These are phyloP conservation scores for Microthlaspi erraticum DNA, from an alignment of 345 rosid genomes.

Conservation along the genomic window DNA sequence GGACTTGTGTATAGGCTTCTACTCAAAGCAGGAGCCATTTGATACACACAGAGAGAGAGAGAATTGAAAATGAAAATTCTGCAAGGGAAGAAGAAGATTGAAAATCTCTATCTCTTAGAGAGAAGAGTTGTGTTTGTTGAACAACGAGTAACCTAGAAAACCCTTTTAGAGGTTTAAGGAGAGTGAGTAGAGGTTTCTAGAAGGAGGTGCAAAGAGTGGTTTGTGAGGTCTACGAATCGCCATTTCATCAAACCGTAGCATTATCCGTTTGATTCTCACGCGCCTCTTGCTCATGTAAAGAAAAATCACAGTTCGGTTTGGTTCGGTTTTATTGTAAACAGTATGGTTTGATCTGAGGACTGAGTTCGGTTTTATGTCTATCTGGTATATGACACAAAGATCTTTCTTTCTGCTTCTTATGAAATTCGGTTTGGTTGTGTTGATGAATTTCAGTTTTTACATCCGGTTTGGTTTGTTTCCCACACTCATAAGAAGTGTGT, in stretches of 20 bases:
- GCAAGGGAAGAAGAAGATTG: background rate
- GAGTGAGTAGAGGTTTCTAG: slow-evolving; percentile 55
- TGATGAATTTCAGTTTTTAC: background rate
- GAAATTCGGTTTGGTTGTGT: background rate
- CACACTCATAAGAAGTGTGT: background rate
- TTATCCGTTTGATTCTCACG: slow-evolving; percentile 43
- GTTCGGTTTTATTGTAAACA: too few species aligned
- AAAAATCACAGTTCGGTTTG: too few species aligned
- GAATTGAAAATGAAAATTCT: background rate
- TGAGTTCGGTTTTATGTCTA: background rate
- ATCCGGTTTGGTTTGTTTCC: background rate
- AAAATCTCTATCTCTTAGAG: background rate
- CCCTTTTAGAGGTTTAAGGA: slow-evolving; percentile 59
- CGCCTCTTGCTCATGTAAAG: background rate
- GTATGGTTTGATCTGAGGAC: background rate
- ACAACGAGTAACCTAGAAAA: slow-evolving; percentile 40
- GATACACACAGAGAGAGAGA: background rate
- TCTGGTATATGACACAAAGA: too few species aligned
- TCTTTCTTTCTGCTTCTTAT: background rate
- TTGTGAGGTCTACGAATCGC: slow-evolving; percentile 59
- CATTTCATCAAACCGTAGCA: slow-evolving; percentile 52
- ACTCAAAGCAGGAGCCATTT: slow-evolving; percentile 81
- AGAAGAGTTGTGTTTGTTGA: background rate
- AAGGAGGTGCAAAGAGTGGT: slow-evolving; percentile 6
- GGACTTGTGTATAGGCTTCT: slow-evolving; percentile 59